Base-by-base conservation (phyloP, 495 filamentous ascomycete species). In the Penicillium riverlandense region DNA sequence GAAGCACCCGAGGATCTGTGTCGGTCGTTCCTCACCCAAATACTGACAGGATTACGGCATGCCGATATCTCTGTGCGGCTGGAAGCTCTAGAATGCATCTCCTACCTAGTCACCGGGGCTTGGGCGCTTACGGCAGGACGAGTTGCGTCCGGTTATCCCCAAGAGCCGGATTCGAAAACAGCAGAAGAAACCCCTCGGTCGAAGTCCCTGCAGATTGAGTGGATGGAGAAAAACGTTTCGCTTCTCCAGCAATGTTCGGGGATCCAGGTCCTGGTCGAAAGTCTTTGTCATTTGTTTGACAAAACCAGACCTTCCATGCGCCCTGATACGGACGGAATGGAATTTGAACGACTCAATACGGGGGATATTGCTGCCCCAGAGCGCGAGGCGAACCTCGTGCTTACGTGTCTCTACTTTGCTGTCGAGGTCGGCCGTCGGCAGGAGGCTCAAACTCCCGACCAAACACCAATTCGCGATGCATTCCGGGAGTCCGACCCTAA, bases 81-180 rank as follows among this genome's bases (percentile, higher is more conserved):
- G 43, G 79, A 80, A 57, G 79, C 77, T 12, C 65, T 95, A 41
- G 89, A 89, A 45, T 76, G 75, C n/a, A 57, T 95, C 48, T 75
- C 84, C 14, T 95, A 96, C 61, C 56, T 87, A 22, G 72, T 83
- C 15, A 75, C 94, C 14, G 89, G 89, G 2, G 71, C 82, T 33
- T 94, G 89, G 88, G 78, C 78, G 2, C 71, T 84, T 35, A 89
- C 84, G 33, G 86, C 83, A 40, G 80, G 82, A 34, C 56, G 55
- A 41, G 49, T 47, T 34, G 49, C 54, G 8, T 43, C 57, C 8
- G 59, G 64, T 39, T 64, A 65, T 34, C 48, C 57, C 0, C 45
- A 57, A 31, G 48, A 54, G 29, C 40, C 36, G 2, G 54, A 57
- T 30, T 29, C 50, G 5, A 48, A 61, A n/a, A 43, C 55, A 41